These are phyloP conservation scores for Neonectria hederae DNA, from an alignment of 2,329 filamentous ascomycete species.

Conservation along the genomic window DNA sequence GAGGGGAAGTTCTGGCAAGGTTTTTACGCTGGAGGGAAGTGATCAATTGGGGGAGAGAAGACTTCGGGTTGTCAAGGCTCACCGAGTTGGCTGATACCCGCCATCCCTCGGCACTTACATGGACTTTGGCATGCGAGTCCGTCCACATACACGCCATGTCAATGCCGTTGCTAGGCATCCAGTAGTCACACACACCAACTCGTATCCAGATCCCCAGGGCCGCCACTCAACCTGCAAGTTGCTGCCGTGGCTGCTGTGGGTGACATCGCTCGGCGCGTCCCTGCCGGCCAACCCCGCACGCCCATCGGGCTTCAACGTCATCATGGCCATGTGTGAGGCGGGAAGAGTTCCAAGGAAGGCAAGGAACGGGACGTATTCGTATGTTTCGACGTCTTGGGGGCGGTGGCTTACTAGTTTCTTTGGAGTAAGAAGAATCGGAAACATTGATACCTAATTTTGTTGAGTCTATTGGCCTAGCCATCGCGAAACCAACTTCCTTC, in stretches of 20 bases:
- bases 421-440: background rate
- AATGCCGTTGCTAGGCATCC: too few species aligned
- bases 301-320: background rate
- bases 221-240: background rate
- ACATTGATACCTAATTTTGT: background rate
- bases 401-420: background rate
- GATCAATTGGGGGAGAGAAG: background rate
- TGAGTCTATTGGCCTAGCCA: background rate
- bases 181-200: background rate
- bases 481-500: background rate
- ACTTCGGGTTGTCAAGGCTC: too few species aligned
- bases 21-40: too few species aligned
- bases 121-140: background rate
- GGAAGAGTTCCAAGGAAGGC: background rate
- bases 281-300: background rate
- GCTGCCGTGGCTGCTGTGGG: background rate
- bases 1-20: too few species aligned
- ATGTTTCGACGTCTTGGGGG: background rate
- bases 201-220: background rate
- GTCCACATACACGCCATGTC: too few species aligned
- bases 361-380: background rate
- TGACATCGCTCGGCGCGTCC: background rate
- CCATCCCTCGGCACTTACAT: background rate
- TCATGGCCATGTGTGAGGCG: background rate
- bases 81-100: too few species aligned